Conservation (phyloP, 176 grass and related monocot species). For the Aegilops sharonensis region DNA sequence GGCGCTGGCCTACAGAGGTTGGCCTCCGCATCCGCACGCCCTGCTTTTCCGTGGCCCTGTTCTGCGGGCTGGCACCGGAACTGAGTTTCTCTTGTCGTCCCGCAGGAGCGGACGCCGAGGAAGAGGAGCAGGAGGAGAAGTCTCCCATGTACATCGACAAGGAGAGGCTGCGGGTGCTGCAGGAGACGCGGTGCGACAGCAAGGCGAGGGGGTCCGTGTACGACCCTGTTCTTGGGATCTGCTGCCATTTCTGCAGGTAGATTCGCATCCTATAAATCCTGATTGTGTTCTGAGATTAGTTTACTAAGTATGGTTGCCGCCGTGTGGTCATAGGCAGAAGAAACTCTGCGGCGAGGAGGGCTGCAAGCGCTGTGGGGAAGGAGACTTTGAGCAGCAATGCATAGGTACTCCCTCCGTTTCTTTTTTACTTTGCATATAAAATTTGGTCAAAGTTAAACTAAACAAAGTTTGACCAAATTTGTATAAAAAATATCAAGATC, state of each 20-base stretch:
- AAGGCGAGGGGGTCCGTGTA: conserved; percentile 69
- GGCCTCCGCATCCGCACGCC: not conserved
- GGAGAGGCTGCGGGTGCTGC: conserved; percentile 43
- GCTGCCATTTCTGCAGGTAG: conserved; percentile 89
- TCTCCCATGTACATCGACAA: conserved; percentile 18
- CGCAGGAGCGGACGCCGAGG: not conserved
- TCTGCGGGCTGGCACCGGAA: not conserved
- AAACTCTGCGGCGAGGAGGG: conserved; percentile 91
- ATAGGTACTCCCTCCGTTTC: conserved; percentile 31
- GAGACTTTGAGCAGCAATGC: conserved; percentile 58
- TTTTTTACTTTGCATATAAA: no score
- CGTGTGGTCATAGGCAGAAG: conserved; percentile 60
- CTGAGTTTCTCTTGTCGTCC: conserved; percentile 10
- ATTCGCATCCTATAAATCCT: not conserved
- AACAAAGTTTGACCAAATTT: no score
- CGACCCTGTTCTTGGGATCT: conserved; percentile 80
- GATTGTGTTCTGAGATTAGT: not conserved
- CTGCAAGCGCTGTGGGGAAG: conserved; percentile 71
- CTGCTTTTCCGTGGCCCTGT: not conserved
- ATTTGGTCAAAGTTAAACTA: no score
- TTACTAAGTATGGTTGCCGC: not conserved
- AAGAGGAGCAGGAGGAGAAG: conserved; percentile 24
- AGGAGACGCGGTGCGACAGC: conserved; percentile 58
- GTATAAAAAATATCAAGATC: no score
- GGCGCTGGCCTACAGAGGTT: conserved; percentile 28